A percentile compares a stretch with the other conserved stretches of the same genome.
phyloP scores from a whole-genome alignment of 106 monocot genomes.

The Apostasia shenzhenica region DNA sequence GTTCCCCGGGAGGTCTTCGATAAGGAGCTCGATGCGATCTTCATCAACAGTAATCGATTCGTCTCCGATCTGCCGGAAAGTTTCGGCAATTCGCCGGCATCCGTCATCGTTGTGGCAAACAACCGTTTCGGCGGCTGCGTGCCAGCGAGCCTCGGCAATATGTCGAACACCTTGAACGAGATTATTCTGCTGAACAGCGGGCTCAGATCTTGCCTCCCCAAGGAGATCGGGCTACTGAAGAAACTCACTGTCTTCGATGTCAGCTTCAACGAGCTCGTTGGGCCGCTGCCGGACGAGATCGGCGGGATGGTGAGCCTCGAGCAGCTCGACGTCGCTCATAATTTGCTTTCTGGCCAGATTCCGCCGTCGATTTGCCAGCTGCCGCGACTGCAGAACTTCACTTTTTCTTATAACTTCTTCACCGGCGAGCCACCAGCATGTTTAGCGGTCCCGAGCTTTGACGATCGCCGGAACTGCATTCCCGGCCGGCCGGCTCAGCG shows the following conservation, averaged over 20 bases:
- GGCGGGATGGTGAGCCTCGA: conserved; percentile 36
- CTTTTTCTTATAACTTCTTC: conserved; percentile 29
- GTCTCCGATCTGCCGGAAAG: conserved; percentile 51
- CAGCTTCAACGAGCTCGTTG: conserved; percentile 55
- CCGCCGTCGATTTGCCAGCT: conserved; percentile 33
- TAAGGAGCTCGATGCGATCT: conserved; percentile 60
- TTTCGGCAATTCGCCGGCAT: conserved; percentile 75
- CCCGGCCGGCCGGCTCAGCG: conserved; percentile 26
- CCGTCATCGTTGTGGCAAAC: conserved; percentile 75
- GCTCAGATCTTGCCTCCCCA: conserved; percentile 53
- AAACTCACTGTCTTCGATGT: conserved; percentile 65
- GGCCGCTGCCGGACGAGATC: conserved; percentile 39
- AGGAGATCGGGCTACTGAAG: conserved; percentile 36
- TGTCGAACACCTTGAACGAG: conserved; percentile 61
- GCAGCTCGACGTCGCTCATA: conserved; percentile 63
- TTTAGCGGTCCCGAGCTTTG: conserved; percentile 10
- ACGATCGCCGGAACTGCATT: conserved; percentile 23
- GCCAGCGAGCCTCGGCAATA: conserved; percentile 72
- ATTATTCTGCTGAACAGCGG: conserved; percentile 62
- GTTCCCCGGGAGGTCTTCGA: conserved; percentile 40
- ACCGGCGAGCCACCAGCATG: conserved; percentile 26
- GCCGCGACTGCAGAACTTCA: conserved; percentile 32
- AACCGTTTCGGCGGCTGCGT: conserved; percentile 72
- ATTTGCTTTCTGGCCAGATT: conserved; percentile 43
- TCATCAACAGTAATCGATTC: conserved; percentile 72